Evolutionary conservation across 139 green algal genomes (phyloP).

Genomic region (Chlamydomonas sp.): DNA sequence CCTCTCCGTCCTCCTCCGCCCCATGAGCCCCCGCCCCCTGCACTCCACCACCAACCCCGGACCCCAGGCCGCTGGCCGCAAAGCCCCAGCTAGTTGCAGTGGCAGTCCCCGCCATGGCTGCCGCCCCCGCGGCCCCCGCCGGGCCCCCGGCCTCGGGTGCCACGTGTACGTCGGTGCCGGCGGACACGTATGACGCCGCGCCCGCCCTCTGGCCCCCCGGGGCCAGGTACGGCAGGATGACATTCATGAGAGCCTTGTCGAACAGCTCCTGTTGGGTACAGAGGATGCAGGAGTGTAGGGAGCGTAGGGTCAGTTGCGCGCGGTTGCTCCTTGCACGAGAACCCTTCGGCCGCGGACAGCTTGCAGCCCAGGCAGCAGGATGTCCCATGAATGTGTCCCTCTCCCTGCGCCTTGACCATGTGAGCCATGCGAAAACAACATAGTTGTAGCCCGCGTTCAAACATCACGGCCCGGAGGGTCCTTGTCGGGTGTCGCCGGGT

Average conservation of each 20-base stretch:
- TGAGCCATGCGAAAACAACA: too few relatives aligned
- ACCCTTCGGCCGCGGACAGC: too few relatives aligned
- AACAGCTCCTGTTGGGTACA: slow-evolving; percentile 20
- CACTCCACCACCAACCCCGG: too few relatives aligned
- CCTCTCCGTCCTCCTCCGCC: not conserved
- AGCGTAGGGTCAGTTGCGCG: not conserved
- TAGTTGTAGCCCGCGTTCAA: too few relatives aligned
- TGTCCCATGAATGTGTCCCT: too few relatives aligned
- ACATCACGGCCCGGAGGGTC: too few relatives aligned
- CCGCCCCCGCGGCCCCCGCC: not conserved
- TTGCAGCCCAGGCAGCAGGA: too few relatives aligned
- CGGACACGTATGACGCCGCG: slow-evolving; percentile 7
- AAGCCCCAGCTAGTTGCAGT: slow-evolving; percentile 26
- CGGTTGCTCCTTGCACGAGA: too few relatives aligned
- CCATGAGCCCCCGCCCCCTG: not conserved
- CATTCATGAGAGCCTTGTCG: slow-evolving; percentile 32
- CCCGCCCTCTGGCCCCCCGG: not conserved
- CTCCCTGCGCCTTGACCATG: too few relatives aligned
- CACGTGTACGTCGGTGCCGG: slow-evolving; percentile 11
- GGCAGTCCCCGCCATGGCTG: not conserved
- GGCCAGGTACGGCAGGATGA: slow-evolving; percentile 14
- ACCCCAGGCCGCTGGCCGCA: not conserved
- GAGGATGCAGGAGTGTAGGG: too few relatives aligned
- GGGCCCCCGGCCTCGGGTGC: slow-evolving; percentile 4
- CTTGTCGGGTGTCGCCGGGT: too few relatives aligned